Evolutionary conservation across 2,329 filamentous ascomycete species (phyloP), one percentile per base, ranked within the genome.

Genomic region (Nigrospora oryzae): DNA sequence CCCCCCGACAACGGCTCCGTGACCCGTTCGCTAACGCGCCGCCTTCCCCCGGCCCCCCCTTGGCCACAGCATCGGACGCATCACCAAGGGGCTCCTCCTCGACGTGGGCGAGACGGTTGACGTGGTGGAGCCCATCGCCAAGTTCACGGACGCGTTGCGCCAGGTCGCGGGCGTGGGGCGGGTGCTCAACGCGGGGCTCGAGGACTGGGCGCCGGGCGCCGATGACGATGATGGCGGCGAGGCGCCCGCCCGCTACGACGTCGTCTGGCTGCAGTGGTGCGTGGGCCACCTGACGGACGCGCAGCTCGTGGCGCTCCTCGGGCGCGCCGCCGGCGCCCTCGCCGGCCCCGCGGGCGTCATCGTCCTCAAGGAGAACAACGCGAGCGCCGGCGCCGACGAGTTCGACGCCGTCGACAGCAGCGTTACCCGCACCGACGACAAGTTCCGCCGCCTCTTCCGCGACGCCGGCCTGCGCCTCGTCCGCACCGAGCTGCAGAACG

Each of bases 201-300:
- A 94, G 62, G 73, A 76, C 31, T 94, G 86, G 87, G 47, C 54
- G 11, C 69, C 74, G 1, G 65, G 57, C 0, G 53, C 64, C 2
- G 68, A 58, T 11, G 56, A 64, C 10, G 65, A 56, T 0, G 54
- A 64, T n/a, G 1, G 66, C 57, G n/a, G 54, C 63, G 19, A 23
- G 19, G 13, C 28, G 15, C n/a, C 38, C 30, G 23, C 15, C 11
- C 61, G 65, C 41, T 96, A 96, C 63, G 84, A 90, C 59, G 62
- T 95, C 38, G 81, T 96, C 49, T 95, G 88, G 87, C 84, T 79
- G 43, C 90, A 96, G 63, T 95, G 90, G 89, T 96, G 89, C 62
- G 64, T 91, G 10, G 85, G 86, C 23, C 84, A 96, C 62, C 68
- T 95, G 44, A 89, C 79, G 0, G 89, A 95, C 59, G 65, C 64